A percentile compares a stretch with the other conserved stretches of the same genome.
Evolutionary conservation across 306 rosid species (phyloP).

Genomic region (Quercus alba): DNA sequence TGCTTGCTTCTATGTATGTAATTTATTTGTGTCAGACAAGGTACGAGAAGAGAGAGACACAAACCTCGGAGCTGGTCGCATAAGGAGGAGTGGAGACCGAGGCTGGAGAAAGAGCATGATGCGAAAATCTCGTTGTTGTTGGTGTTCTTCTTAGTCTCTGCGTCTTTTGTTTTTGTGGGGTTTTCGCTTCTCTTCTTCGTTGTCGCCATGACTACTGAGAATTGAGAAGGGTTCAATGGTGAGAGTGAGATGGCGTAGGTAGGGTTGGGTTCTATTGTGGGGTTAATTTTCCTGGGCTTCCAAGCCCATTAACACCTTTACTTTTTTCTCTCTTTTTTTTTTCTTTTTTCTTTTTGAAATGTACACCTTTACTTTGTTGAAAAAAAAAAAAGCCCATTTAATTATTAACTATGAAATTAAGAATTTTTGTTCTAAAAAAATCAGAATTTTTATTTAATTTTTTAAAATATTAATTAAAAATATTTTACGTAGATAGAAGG

Average conservation of each 20-base stretch:
- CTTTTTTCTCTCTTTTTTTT: fast-evolving
- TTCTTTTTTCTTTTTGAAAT: too few species aligned
- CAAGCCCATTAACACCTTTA: too few species aligned
- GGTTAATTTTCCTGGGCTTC: too few species aligned
- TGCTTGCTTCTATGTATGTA: not conserved
- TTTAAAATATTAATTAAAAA: too few species aligned
- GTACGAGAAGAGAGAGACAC: not conserved
- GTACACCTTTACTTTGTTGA: too few species aligned
- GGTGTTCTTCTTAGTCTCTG: conserved; percentile 14
- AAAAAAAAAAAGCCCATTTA: too few species aligned
- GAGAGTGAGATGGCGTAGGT: too few species aligned
- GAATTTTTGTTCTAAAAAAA: too few species aligned
- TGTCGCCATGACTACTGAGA: conserved; percentile 16
- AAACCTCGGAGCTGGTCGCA: conserved; percentile 85
- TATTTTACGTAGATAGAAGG: too few species aligned
- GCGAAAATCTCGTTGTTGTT: conserved; percentile 46
- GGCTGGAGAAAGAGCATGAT: conserved; percentile 74
- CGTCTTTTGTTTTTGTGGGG: not conserved
- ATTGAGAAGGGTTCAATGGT: not conserved
- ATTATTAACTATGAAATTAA: too few species aligned
- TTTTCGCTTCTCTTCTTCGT: conserved; percentile 23
- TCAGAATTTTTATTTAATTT: too few species aligned
- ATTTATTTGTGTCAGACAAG: not conserved
- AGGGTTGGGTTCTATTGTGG: too few species aligned
- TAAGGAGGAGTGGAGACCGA: conserved; percentile 66